Conservation (phyloP, 352 stramenopile genomes). For the Phytopythium mirpurense region DNA sequence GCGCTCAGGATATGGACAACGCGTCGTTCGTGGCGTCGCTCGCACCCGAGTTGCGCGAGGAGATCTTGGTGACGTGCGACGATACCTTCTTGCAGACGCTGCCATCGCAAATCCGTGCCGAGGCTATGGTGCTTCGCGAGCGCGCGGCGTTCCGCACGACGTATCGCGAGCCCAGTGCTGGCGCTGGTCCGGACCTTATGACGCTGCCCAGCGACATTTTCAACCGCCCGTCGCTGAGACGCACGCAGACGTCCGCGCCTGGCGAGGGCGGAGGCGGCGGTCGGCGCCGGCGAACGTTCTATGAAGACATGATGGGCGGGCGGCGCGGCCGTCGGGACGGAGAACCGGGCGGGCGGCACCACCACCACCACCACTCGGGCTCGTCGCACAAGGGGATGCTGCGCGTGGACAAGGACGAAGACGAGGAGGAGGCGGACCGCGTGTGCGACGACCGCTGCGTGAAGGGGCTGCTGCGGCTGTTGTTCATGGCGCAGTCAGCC, state of each 20-base stretch:
- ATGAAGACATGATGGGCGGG: slow-evolving; percentile 32
- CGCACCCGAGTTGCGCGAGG: slow-evolving; percentile 92
- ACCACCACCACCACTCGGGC: slow-evolving; percentile 18
- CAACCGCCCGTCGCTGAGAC: slow-evolving; percentile 63
- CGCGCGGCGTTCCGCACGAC: slow-evolving; percentile 75
- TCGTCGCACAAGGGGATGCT: slow-evolving; percentile 48
- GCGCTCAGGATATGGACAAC: slow-evolving; percentile 98
- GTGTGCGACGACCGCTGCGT: slow-evolving; percentile 70
- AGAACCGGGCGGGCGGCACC: slow-evolving; percentile 10
- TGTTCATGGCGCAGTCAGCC: slow-evolving; percentile 80
- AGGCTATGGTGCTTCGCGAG: slow-evolving; percentile 95
- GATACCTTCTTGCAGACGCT: slow-evolving; percentile 94
- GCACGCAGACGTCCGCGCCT: slow-evolving; percentile 72
- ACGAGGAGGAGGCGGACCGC: slow-evolving; percentile 49
- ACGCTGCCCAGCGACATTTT: slow-evolving; percentile 38
- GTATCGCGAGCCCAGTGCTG: slow-evolving; percentile 46
- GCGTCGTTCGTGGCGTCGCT: slow-evolving; percentile 96
- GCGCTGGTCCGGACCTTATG: slow-evolving; percentile 43
- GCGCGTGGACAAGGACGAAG: slow-evolving; percentile 67
- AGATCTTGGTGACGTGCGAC: slow-evolving; percentile 96
- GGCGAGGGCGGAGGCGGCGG: slow-evolving; percentile 36
- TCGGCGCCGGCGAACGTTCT: slow-evolving; percentile 36
- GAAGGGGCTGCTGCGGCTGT: slow-evolving; percentile 53
- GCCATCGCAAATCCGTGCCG: slow-evolving; percentile 90
- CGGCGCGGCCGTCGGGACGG: slow-evolving; percentile 34